Evolutionary conservation across 1,284 basidiomycete species (phyloP), one percentile per base, ranked within the genome.

Genomic region (Trametes versicolor): DNA sequence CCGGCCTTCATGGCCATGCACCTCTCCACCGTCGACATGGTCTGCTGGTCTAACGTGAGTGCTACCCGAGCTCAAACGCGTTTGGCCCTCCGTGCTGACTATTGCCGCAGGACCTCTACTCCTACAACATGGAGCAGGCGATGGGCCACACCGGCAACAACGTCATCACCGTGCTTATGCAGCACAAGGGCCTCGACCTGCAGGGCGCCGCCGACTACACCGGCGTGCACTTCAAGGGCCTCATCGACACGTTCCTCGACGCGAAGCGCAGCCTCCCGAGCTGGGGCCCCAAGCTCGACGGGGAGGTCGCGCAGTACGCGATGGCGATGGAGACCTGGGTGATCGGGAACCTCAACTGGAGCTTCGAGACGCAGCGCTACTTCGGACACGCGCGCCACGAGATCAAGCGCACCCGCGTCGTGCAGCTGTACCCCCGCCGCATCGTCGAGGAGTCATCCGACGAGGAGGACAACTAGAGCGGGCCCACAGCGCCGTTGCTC

Each of bases 111-210:
- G 89, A 91, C 60, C 78, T 91, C 15, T 91, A 90, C 71, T 91
- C 88, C 9, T 92, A 91, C 76, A 86, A 89, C 74, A 87, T 89
- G 83, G 89, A 92, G 72, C 87, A 90, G 73, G 83, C 87, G 45
- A 88, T 87, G 74, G 89, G 88, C n/a, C 85, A 85, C 62, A 82
- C 80, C 21, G 85, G 85, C 53, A 89, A 89, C 73, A 91, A 91
- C 71, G 81, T 90, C 68, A 80, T 92, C 50, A 88, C 88, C 4
- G 87, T 91, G 36, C 82, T 89, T 57, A 89, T 90, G 87, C 79
- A 84, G 64, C 81, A 84, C 60, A 82, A 82, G 55, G 71, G 76
- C 27, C 75, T 85, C 59, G 77, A 80, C 63, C 77, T 90, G 23
- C 90, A 91, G 75, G 80, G 81, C n/a, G 85, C 89, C 4, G 80